Evolutionary conservation across 257 asterid genomes (phyloP).

Genomic region (Przewalskia tangutica): DNA sequence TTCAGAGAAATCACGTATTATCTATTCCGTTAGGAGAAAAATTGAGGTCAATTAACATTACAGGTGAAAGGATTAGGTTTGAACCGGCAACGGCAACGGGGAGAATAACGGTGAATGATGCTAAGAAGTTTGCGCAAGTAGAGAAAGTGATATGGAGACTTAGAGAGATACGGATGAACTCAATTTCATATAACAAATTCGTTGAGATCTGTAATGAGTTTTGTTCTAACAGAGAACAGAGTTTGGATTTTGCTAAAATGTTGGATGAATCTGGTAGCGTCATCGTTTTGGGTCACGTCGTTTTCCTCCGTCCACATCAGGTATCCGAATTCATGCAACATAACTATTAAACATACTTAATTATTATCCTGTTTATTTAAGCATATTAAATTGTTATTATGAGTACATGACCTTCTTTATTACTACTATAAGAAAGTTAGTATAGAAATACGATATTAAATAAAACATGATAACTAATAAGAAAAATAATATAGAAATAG

Average conservation of each 20-base stretch:
- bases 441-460: too few species aligned
- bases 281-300: slow-evolving; percentile 66
- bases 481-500: too few species aligned
- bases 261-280: slow-evolving; percentile 70
- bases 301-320: slow-evolving; percentile 70
- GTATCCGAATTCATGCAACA: slow-evolving; percentile 16
- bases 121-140: slow-evolving; percentile 39
- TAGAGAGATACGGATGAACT: slow-evolving; percentile 41
- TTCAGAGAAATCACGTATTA: slow-evolving; percentile 24
- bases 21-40: slow-evolving; percentile 53
- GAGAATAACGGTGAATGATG: slow-evolving; percentile 30
- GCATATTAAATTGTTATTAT: too few species aligned
- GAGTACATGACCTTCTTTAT: too few species aligned
- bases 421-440: too few species aligned
- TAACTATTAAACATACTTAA: too few species aligned
- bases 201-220: slow-evolving; percentile 41
- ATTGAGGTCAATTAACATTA: slow-evolving; percentile 30
- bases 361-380: too few species aligned
- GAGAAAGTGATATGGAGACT: slow-evolving; percentile 34
- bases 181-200: slow-evolving; percentile 45
- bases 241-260: slow-evolving; percentile 50
- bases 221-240: slow-evolving; percentile 31
- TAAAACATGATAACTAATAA: too few species aligned
- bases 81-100: slow-evolving; percentile 11
- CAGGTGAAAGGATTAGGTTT: slow-evolving; percentile 22